Evolutionary conservation across 768 basidiomycete genomes (phyloP).

Genomic region (Xerocomellus intermedius): DNA sequence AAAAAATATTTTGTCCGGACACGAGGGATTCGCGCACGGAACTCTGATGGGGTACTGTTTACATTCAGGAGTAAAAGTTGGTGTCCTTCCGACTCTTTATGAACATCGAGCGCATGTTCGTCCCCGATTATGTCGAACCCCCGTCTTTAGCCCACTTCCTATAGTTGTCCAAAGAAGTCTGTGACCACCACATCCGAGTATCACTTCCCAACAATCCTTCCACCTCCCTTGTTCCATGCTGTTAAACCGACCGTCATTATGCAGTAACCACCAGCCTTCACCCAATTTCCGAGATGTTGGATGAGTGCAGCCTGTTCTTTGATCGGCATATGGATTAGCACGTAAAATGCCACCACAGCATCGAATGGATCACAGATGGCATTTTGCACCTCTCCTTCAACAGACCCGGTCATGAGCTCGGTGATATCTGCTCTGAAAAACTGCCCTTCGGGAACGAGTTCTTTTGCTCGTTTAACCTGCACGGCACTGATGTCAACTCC

Average conservation of each 20-base stretch:
- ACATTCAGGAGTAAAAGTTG: conserved; percentile 11
- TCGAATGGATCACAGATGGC: background rate
- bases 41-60: conserved; percentile 1
- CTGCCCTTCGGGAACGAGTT: conserved; percentile 1
- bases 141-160: conserved; percentile 6
- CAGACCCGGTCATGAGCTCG: background rate
- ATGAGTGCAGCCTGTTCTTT: conserved; percentile 9
- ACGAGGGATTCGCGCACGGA: background rate
- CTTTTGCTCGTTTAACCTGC: conserved; percentile 7
- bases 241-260: conserved; percentile 9
- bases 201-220: background rate
- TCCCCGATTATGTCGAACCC: conserved; percentile 10
- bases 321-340: conserved; percentile 8
- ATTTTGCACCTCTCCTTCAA: background rate
- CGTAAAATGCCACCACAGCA: conserved; percentile 2
- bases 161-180: conserved; percentile 7
- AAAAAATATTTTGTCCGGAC: conserved; percentile 8
- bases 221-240: background rate
- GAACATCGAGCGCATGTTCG: conserved; percentile 3
- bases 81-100: conserved; percentile 5
- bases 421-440: conserved; percentile 9
- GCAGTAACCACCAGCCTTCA: conserved; percentile 3
- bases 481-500: conserved; percentile 6
- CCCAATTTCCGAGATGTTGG: conserved; percentile 19
- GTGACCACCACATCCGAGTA: conserved; percentile 7